Conservation (phyloP, 148 eudicot genomes). For the Polygonum aviculare region DNA sequence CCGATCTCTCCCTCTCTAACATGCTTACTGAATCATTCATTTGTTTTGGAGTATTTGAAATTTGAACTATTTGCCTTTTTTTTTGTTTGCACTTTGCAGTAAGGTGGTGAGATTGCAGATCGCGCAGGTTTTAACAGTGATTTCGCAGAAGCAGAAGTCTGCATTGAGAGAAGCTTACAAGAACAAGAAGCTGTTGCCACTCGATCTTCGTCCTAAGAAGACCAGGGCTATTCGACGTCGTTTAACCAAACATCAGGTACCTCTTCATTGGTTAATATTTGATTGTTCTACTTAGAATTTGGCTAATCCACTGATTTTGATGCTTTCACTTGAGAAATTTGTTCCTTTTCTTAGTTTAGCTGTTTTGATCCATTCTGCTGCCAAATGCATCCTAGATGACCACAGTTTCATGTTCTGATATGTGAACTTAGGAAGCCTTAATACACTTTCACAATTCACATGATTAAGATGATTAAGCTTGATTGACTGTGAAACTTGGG, state of each 20-base stretch:
- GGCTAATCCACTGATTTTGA: neutral
- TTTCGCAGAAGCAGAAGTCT: constrained; percentile 32
- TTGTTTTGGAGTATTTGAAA: neutral
- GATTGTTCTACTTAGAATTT: neutral
- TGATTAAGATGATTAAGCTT: too few species aligned
- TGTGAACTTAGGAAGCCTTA: neutral
- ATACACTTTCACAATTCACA: neutral
- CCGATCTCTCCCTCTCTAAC: neutral
- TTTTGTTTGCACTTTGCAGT: constrained; percentile 14
- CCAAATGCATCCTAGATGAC: neutral
- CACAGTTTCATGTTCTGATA: neutral
- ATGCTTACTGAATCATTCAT: neutral
- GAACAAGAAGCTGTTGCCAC: constrained; percentile 39
- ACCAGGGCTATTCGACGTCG: constrained; percentile 30
- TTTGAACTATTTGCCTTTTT: neutral
- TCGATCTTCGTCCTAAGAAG: constrained; percentile 34
- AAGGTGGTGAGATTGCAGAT: constrained; percentile 28
- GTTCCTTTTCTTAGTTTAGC: neutral
- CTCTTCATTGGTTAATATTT: neutral
- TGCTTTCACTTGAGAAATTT: neutral
- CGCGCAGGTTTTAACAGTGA: constrained; percentile 33
- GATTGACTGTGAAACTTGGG: neutral
- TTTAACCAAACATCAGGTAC: constrained; percentile 37
- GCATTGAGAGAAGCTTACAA: constrained; percentile 35
- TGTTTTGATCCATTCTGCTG: neutral